Conservation (phyloP, 345 rosid genomes). For the Lepidium didymum region DNA sequence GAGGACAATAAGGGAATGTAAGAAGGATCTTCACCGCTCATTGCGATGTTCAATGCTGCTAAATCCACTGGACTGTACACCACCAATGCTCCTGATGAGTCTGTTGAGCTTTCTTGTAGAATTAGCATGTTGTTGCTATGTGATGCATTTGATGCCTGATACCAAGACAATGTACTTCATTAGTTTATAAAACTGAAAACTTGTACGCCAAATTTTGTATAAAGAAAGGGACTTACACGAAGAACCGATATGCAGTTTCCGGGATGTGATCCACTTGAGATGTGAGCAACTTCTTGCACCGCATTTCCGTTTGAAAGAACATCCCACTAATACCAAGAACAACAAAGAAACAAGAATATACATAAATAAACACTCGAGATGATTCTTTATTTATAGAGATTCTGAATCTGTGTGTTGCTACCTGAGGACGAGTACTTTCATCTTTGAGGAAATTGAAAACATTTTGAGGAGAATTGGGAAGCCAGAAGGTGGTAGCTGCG, state of each 20-base stretch:
- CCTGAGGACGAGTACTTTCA: constrained; percentile 91
- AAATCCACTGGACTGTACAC: constrained; percentile 88
- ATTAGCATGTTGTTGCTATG: constrained; percentile 83
- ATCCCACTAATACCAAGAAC: constrained; percentile 61
- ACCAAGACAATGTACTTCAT: background rate
- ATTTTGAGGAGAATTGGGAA: constrained; percentile 65
- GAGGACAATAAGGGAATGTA: constrained; percentile 88
- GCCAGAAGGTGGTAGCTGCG: constrained; percentile 94
- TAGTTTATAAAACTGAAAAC: background rate
- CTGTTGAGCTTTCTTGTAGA: constrained; percentile 92
- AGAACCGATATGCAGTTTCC: constrained; percentile 95
- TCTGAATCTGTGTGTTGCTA: constrained; percentile 7
- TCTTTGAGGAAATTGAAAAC: constrained; percentile 85
- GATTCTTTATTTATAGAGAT: background rate
- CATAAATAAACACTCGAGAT: background rate
- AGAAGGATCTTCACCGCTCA: constrained; percentile 91
- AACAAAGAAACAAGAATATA: background rate
- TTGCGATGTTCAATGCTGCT: constrained; percentile 73
- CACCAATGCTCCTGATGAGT: constrained; percentile 74
- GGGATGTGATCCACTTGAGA: constrained; percentile 78
- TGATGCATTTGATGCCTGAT: constrained; percentile 63
- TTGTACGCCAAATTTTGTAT: background rate
- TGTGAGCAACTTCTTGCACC: constrained; percentile 91
- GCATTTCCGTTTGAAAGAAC: constrained; percentile 82
- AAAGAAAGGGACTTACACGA: constrained; percentile 46